Base-by-base conservation (phyloP, 2,329 filamentous ascomycete genomes). In the Aspergillus fijiensis region DNA sequence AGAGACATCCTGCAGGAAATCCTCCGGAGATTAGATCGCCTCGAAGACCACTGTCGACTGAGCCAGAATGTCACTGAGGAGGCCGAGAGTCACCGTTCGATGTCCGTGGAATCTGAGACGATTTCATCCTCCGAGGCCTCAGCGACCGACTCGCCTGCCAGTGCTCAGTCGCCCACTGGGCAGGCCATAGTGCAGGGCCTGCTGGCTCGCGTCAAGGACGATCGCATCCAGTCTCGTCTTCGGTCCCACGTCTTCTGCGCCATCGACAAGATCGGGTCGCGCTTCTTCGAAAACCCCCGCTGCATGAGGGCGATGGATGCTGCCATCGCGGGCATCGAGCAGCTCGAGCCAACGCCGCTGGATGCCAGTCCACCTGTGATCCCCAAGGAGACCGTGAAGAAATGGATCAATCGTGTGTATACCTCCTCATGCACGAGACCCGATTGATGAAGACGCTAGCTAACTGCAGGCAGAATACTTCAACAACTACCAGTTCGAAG, bases 41-140 rank as follows among this genome's bases (percentile, higher is more conserved):
- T 66, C 3, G 64, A 66, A 23, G 60, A 65, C 5, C 64, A 65
- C 23, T 64, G 64, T 57, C 42, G 23, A 21, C 29, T 62, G 7
- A 45, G 49, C 2, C 42, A 48, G 6, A 35, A 52, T 33, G 2
- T 23, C 7, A 51, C 35, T 2, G 45, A 54, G 10, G 14, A 39
- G 1, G 48, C 5, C n/a, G 49, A 52, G 5, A 55, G 42, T 42
- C 47, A 47, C 25, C 27, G 51, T 27, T 65, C 53, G 14, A 53
- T 48, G 14, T 61, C 61, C 1, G 39, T 39, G 6, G 27, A 31
- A 6, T 57, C 53, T 2, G 59, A 58, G 1, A 29, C 42, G 9
- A 19, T 16, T 21, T 23, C 51, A 6, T 27, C 51, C 4, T n/a
- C 35, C 11, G 33, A 14, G 7, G 47, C 35, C 5, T 14, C 35